These are phyloP conservation scores for Candida sp. DNA, from an alignment of 1,139 yeast genomes.

Conservation along the genomic window DNA sequence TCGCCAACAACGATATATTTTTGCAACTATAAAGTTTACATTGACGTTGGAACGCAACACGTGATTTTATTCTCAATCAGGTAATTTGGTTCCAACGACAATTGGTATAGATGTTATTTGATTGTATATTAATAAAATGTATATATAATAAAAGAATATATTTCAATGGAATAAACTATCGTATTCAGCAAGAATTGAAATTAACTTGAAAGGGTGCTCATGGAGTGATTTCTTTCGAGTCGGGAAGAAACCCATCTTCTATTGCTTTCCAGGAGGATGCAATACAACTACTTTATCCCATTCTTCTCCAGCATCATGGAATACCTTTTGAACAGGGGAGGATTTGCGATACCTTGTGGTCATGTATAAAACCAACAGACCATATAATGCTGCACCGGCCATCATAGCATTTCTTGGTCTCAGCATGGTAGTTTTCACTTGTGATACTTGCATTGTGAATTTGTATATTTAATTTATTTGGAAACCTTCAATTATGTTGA, in stretches of 20 bases:
- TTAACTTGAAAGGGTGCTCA: too few relatives aligned
- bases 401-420: conserved; percentile 26
- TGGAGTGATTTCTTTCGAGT: too few relatives aligned
- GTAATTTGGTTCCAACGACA: not conserved
- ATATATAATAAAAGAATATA: too few relatives aligned
- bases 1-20: too few relatives aligned
- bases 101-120: too few relatives aligned
- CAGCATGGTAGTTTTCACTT: conserved; percentile 13
- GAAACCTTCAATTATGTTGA: too few relatives aligned
- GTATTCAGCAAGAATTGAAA: too few relatives aligned
- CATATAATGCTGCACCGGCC: conserved; percentile 34
- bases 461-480: not conserved
- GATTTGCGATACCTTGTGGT: conserved; percentile 27
- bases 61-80: not conserved
- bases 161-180: too few relatives aligned
- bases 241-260: too few relatives aligned
- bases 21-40: too few relatives aligned
- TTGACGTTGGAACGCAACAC: too few relatives aligned
- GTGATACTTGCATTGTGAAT: conserved; percentile 5
- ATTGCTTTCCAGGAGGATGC: conserved; percentile 7
- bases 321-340: conserved; percentile 29
- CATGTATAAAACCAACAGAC: conserved; percentile 34
- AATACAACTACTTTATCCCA: conserved; percentile 26
- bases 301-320: conserved; percentile 25
- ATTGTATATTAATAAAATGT: not conserved